These are phyloP conservation scores for Quercus ilex DNA, from an alignment of 306 rosid species.

Conservation along the genomic window DNA sequence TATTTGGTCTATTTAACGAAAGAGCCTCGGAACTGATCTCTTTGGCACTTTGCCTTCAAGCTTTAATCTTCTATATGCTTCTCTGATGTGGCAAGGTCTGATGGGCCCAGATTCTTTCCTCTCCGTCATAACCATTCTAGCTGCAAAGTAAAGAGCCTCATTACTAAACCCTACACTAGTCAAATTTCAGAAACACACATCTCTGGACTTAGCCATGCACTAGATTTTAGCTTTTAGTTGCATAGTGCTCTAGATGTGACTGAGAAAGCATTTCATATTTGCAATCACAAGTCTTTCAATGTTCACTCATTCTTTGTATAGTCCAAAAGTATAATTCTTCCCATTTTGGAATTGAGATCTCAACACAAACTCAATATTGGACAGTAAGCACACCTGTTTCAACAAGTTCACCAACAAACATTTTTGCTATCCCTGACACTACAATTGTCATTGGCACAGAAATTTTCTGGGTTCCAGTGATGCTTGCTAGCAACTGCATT, in stretches of 20 bases:
- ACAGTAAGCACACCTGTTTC: constrained; percentile 61
- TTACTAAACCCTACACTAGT: neutral
- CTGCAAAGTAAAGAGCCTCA: constrained; percentile 36
- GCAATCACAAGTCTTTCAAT: neutral
- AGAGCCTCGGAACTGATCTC: constrained; percentile 70
- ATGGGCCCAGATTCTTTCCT: constrained; percentile 90
- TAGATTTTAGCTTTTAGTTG: neutral
- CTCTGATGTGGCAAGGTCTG: constrained; percentile 92
- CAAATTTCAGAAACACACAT: neutral
- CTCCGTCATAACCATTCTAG: constrained; percentile 80
- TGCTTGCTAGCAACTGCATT: constrained; percentile 71
- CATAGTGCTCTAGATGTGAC: neutral
- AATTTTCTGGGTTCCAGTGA: constrained; percentile 84
- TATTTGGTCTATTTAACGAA: constrained; percentile 46
- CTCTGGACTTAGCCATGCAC: neutral
- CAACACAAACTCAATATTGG: neutral
- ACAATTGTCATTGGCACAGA: constrained; percentile 88
- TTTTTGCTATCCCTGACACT: constrained; percentile 89
- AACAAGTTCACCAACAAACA: constrained; percentile 90
- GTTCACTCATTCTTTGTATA: neutral
- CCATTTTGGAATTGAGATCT: neutral
- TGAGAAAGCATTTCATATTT: neutral
- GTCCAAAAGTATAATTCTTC: neutral
- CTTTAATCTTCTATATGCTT: constrained; percentile 80
- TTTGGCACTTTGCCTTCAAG: constrained; percentile 87